These are phyloP conservation scores for Puya raimondii DNA, from an alignment of 176 grass and related monocot genomes.

Conservation along the genomic window DNA sequence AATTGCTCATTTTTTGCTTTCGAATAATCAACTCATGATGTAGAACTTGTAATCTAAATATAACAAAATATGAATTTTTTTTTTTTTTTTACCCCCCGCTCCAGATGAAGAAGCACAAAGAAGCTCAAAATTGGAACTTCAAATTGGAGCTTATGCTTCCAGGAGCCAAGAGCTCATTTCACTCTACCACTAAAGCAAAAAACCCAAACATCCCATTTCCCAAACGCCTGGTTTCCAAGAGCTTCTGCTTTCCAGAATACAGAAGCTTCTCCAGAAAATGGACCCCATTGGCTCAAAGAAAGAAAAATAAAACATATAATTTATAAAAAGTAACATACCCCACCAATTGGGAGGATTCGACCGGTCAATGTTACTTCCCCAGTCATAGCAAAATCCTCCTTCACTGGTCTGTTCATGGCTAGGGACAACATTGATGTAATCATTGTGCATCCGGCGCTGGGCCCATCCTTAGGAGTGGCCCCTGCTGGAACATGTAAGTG, in stretches of 20 bases:
- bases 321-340: slow-evolving; percentile 42
- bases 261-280: not conserved
- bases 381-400: slow-evolving; percentile 85
- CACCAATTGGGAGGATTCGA: slow-evolving; percentile 85
- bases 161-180: slow-evolving; percentile 3
- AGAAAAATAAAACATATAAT: not conserved
- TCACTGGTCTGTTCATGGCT: slow-evolving; percentile 71
- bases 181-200: not conserved
- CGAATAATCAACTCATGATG: not conserved
- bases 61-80: not conserved
- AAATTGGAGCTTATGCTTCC: not conserved
- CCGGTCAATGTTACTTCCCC: slow-evolving; percentile 90
- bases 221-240: no score
- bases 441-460: slow-evolving; percentile 91
- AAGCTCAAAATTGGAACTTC: not conserved
- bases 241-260: no score
- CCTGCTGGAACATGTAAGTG: slow-evolving; percentile 92
- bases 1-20: not conserved
- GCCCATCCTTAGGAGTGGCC: slow-evolving; percentile 90
- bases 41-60: not conserved
- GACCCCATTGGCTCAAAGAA: not conserved
- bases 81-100: no score
- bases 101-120: not conserved
- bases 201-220: no score
- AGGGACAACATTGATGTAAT: slow-evolving; percentile 91